Evolutionary conservation across 345 rosid genomes (phyloP), one percentile per base, ranked within the genome.

Genomic region (Eucalyptus albens): DNA sequence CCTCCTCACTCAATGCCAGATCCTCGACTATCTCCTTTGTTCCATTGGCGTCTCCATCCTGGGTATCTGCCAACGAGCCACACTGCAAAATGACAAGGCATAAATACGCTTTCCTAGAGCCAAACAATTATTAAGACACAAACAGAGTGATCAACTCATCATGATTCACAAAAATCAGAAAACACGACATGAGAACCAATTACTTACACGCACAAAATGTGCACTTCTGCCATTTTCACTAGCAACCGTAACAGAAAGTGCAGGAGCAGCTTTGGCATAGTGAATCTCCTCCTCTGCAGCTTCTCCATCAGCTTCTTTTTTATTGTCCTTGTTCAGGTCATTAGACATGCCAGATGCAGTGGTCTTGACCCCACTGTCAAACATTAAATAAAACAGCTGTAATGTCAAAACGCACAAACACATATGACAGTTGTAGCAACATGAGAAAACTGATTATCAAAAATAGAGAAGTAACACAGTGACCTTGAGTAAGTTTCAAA

Each of bases 1-100:
- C 96, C 93, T 96, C 99, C 92, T 97, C 98, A 86, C 98, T 97
- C 92, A 94, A 85, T 56, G 93, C 94, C 29, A 87, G 90, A 88
- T 93, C 92, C 85, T 90, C 93, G 31, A 37, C 93, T 83, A 89
- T 81, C 90, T 91, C 93, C 89, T 92, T 92, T 19, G 94, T 88
- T 40, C 92, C 87, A 44, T 89, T 92, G 59, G 91, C 94, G 72
- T 94, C 92, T 83, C 92, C 94, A 27, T 92, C 96, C 81, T 91
- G 90, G 62, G 90, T 87, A 89, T 91, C 94, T 33, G 81, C 91
- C 40, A 50, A 91, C 72, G 88, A 88, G 86, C 92, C 96, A 90
- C 88, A 81, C 99, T 97, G 94, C 90, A 53, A 26, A 31, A 50
- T n/a, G 87, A 51, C 80, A 26, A 42, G 14, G 26, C 50, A 85